phyloP scores from a whole-genome alignment of 225 moss, liverwort and hornwort species.

The Straminergon stramineum region DNA sequence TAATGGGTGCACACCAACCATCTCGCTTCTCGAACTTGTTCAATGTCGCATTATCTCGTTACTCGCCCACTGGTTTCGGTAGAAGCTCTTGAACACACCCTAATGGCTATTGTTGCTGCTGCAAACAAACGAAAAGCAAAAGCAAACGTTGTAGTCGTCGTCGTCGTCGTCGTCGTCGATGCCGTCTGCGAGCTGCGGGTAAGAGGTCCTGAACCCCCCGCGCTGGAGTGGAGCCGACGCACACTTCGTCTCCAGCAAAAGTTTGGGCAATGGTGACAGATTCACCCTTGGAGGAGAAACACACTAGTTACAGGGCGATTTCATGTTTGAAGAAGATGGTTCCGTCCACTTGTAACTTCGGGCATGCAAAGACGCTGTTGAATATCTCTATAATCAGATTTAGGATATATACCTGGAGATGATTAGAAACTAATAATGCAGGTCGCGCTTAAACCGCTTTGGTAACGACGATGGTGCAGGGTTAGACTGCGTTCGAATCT shows the following conservation, averaged over 20 bases:
- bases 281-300: background rate
- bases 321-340: background rate
- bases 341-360: background rate
- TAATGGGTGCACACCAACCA: slow-evolving; percentile 5
- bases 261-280: background rate
- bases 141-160: background rate
- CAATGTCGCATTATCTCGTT: background rate
- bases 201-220: background rate
- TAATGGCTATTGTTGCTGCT: background rate
- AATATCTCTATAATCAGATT: background rate
- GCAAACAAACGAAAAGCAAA: slow-evolving; percentile 1
- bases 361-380: background rate
- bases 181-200: background rate
- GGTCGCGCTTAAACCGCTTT: slow-evolving; percentile 24
- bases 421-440: background rate
- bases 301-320: background rate
- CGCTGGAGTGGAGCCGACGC: background rate
- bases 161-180: background rate
- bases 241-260: slow-evolving; percentile 1
- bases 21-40: background rate
- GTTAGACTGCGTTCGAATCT: slow-evolving; percentile 15
- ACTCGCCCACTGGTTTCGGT: background rate
- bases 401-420: background rate
- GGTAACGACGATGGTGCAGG: background rate
- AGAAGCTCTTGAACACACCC: background rate